These are phyloP conservation scores for Henckelia pumila DNA, from an alignment of 257 asterid genomes.

Conservation along the genomic window DNA sequence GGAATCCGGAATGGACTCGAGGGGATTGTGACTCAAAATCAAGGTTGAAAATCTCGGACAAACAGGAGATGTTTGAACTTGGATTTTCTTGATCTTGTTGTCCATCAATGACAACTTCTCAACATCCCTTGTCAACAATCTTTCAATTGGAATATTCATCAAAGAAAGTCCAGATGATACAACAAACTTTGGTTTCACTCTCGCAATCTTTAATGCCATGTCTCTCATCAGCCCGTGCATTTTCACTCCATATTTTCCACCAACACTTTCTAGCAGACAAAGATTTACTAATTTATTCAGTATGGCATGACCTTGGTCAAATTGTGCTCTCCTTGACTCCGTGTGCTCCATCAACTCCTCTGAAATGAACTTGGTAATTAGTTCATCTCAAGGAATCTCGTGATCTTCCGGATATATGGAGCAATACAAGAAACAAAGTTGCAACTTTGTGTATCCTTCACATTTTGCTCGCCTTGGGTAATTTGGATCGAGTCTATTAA, in stretches of 20 bases:
- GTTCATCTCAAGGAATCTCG: neutral
- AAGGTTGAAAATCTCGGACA: conserved; percentile 2
- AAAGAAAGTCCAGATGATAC: no score
- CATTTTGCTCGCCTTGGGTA: neutral
- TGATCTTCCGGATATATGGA: conserved; percentile 31
- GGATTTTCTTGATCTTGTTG: no score
- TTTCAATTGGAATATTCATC: no score
- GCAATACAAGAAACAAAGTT: conserved; percentile 29
- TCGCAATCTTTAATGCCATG: neutral
- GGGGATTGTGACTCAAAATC: neutral
- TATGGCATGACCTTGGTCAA: conserved; percentile 26
- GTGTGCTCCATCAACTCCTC: conserved; percentile 22
- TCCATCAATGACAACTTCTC: no score
- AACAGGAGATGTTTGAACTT: no score
- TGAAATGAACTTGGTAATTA: conserved; percentile 17
- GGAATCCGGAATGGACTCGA: neutral
- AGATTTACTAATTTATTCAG: conserved; percentile 21
- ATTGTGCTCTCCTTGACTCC: neutral
- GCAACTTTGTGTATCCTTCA: neutral
- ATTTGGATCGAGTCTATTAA: neutral
- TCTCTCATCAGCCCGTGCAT: conserved; percentile 2
- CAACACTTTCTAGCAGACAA: conserved; percentile 19
- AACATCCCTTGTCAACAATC: no score
- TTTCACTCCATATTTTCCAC: neutral
- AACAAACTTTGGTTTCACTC: no score